A percentile compares a stretch with the other conserved stretches of the same genome.
Evolutionary conservation across 2,329 filamentous ascomycete genomes (phyloP).

Genomic region (Polytolypa hystricis): DNA sequence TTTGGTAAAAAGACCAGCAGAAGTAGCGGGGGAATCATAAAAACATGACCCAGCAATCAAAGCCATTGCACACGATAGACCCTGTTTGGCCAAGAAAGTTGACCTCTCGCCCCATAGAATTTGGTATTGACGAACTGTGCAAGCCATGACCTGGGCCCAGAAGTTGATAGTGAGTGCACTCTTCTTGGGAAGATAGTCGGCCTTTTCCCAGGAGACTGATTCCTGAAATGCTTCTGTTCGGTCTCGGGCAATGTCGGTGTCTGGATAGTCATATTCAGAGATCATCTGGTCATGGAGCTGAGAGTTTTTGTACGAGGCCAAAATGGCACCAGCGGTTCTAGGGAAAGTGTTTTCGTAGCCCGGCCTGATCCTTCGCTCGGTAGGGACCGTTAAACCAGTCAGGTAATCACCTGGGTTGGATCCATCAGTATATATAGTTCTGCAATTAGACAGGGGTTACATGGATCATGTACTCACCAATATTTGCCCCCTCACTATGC

Average conservation of each 20-base stretch:
- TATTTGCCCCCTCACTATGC: constrained; percentile 52
- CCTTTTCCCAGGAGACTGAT: constrained; percentile 44
- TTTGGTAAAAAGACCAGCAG: constrained; percentile 63
- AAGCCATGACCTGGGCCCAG: constrained; percentile 39
- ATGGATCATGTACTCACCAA: constrained; percentile 65
- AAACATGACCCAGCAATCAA: constrained; percentile 72
- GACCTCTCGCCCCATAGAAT: constrained; percentile 67
- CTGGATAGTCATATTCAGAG: constrained; percentile 47
- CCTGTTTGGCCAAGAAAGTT: constrained; percentile 54
- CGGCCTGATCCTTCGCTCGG: constrained; percentile 62
- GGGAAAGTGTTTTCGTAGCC: constrained; percentile 44
- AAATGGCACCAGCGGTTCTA: constrained; percentile 60
- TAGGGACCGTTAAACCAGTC: constrained; percentile 71
- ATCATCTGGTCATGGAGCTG: constrained; percentile 32
- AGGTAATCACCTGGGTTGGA: constrained; percentile 58
- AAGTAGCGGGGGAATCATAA: constrained; percentile 55
- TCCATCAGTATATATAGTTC: too few species aligned
- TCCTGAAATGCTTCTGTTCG: constrained; percentile 45
- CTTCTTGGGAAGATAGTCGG: constrained; percentile 40
- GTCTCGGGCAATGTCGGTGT: constrained; percentile 36
- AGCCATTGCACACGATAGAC: constrained; percentile 61
- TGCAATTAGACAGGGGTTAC: too few species aligned
- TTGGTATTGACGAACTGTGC: constrained; percentile 63
- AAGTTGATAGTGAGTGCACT: constrained; percentile 50
- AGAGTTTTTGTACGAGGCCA: constrained; percentile 44